Evolutionary conservation across 148 eudicot genomes (phyloP).

Genomic region (Cornus kousa): DNA sequence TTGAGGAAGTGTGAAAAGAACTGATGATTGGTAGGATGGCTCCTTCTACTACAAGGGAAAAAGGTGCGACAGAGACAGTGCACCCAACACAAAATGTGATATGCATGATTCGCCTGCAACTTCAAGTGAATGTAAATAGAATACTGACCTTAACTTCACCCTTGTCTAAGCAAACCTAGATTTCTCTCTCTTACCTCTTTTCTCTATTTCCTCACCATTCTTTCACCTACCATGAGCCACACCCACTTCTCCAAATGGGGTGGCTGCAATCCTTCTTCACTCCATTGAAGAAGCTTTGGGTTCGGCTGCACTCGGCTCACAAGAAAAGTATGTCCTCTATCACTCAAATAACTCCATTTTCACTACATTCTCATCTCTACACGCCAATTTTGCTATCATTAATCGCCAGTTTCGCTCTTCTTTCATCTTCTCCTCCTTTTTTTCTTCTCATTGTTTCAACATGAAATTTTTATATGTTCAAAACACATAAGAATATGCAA

Average conservation of each 20-base stretch:
- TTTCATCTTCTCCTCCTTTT: no score
- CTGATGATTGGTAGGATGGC: constrained; percentile 42
- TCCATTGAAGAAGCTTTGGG: constrained; percentile 82
- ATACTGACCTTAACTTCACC: constrained; percentile 52
- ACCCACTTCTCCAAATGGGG: constrained; percentile 65
- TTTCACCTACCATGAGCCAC: constrained; percentile 54
- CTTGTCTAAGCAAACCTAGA: constrained; percentile 70
- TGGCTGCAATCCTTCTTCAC: constrained; percentile 91
- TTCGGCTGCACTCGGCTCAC: constrained; percentile 62
- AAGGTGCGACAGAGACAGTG: constrained; percentile 49
- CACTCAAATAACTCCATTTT: background rate
- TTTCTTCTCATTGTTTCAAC: background rate
- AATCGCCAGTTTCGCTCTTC: no score
- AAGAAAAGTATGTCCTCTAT: constrained; percentile 55
- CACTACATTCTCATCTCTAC: background rate
- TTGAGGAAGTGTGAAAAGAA: constrained; percentile 27
- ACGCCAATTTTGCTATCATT: background rate
- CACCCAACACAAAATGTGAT: constrained; percentile 55
- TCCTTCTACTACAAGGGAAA: constrained; percentile 51
- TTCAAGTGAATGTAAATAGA: constrained; percentile 38
- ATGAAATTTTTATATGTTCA: background rate
- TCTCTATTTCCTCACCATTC: constrained; percentile 21
- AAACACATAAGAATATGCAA: background rate
- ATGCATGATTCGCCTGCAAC: constrained; percentile 50
- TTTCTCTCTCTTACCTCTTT: constrained; percentile 18